Base-by-base conservation (phyloP, 768 basidiomycete species). In the Boletus reticulatus region DNA sequence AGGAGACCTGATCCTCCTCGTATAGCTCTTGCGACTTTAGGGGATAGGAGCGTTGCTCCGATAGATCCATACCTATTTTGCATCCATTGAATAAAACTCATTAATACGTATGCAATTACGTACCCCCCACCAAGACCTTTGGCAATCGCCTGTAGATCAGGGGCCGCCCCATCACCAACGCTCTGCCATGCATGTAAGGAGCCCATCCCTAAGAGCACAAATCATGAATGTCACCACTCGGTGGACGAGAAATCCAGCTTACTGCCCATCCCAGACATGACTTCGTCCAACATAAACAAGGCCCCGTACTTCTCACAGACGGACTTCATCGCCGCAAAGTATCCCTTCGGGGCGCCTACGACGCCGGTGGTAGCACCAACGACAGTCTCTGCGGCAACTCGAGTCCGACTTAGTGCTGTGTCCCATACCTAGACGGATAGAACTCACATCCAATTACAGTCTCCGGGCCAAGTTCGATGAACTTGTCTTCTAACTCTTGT, bases 211-310 rank as follows among this genome's bases (percentile, higher is more conserved):
- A 58, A 22, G 9, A 43, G 32, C 49, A 39, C 12, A 9, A 13
- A 41, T 50, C 29, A 49, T 45, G 50, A 36, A 55, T 43, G 48
- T 36, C n/a, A 41, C 14, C 24, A 12, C 32, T 43, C n/a, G 29
- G 16, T 16, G 6, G 24, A 37, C 24, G 44, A 17, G 45, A 52
- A 24, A 39, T 50, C 1, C 34, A 38, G 78, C 88, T 72, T 67
- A 88, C 92, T 84, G 54, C 92, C 91, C 88, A 94, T 92, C 43
- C 92, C 92, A 66, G 86, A 84, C 92, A 95, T 94, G 44, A 94
- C 89, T 72, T 95, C 94, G 64, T 96, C 94, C 36, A 94, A 79
- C 41, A 94, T 91, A 69, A 94, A 87, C 17, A 96, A 71, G 41
- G 66, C 77, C 39, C 78, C 87, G 61, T 80, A 87, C 70, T 87